Conservation (phyloP, 2,329 filamentous ascomycete species). For the Aspergillus latus region DNA sequence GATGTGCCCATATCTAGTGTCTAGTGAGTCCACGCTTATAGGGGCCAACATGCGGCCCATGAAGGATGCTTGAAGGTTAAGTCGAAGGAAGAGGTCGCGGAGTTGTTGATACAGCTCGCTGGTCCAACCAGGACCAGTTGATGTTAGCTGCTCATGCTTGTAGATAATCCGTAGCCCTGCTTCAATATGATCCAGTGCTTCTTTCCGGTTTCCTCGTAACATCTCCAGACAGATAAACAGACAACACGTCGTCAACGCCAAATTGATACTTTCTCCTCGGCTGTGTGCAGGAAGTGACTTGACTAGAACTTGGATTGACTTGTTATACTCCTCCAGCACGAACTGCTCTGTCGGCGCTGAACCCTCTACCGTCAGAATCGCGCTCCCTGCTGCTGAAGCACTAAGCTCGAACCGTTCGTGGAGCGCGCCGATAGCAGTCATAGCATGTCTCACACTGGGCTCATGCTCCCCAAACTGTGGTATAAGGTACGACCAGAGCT, state of each 20-base stretch:
- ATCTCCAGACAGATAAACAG: constrained; percentile 28
- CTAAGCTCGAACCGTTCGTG: constrained; percentile 37
- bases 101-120: constrained; percentile 23
- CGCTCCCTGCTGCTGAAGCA: neutral
- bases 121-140: neutral
- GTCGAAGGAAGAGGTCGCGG: constrained; percentile 18
- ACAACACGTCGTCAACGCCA: constrained; percentile 23
- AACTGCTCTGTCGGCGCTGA: constrained; percentile 33
- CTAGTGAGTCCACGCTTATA: constrained; percentile 4
- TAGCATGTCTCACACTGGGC: constrained; percentile 51
- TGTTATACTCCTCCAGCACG: constrained; percentile 50
- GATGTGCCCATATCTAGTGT: neutral
- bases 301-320: constrained; percentile 46
- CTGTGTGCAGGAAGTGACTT: constrained; percentile 24
- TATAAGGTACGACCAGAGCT: constrained; percentile 39
- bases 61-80: constrained; percentile 25
- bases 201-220: constrained; percentile 17
- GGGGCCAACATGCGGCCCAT: constrained; percentile 17
- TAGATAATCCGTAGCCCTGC: constrained; percentile 23
- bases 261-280: constrained; percentile 2
- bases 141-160: constrained; percentile 1
- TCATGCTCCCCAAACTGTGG: constrained; percentile 49
- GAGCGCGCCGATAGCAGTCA: constrained; percentile 52
- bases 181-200: constrained; percentile 24
- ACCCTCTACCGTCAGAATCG: constrained; percentile 13